Conservation (phyloP, 495 filamentous ascomycete species). For the Cairneyella variabilis region DNA sequence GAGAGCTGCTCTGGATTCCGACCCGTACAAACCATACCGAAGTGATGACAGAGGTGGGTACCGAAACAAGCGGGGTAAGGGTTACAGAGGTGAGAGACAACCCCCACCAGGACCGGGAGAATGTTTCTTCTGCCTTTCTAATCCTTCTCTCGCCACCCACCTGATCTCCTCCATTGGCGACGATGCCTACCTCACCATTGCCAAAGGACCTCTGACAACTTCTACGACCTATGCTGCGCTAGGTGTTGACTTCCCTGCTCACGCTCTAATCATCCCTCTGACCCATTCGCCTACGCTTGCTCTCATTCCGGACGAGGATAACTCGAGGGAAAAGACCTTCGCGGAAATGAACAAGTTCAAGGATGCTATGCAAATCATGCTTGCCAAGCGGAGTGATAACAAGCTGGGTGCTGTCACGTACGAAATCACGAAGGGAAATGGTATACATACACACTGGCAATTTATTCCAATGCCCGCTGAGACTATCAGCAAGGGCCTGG, state of each 20-base stretch:
- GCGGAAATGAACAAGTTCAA: slow-evolving; percentile 80
- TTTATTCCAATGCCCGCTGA: slow-evolving; percentile 73
- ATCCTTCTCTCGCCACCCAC: slow-evolving; percentile 75
- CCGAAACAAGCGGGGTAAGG: slow-evolving; percentile 44
- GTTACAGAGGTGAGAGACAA: slow-evolving; percentile 37
- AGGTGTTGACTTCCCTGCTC: slow-evolving; percentile 70
- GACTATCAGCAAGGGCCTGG: slow-evolving; percentile 60
- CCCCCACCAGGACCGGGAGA: slow-evolving; percentile 66
- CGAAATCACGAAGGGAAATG: slow-evolving; percentile 74
- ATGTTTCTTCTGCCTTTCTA: slow-evolving; percentile 95
- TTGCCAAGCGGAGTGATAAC: slow-evolving; percentile 44
- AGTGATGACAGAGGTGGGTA: slow-evolving; percentile 29
- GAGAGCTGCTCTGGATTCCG: slow-evolving; percentile 53
- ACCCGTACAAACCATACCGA: slow-evolving; percentile 61
- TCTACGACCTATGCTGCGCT: slow-evolving; percentile 53
- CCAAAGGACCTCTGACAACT: slow-evolving; percentile 83
- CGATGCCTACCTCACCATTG: slow-evolving; percentile 81
- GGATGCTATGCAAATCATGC: slow-evolving; percentile 66
- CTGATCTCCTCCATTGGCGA: slow-evolving; percentile 84
- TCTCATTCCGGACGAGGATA: slow-evolving; percentile 53
- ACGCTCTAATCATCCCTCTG: slow-evolving; percentile 89
- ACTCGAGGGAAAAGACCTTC: slow-evolving; percentile 50
- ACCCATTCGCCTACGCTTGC: slow-evolving; percentile 67
- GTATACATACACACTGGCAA: slow-evolving; percentile 93
- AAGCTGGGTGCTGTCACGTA: slow-evolving; percentile 80